Evolutionary conservation across 1,284 basidiomycete genomes (phyloP).

Genomic region (Papiliotrema flavescens): DNA sequence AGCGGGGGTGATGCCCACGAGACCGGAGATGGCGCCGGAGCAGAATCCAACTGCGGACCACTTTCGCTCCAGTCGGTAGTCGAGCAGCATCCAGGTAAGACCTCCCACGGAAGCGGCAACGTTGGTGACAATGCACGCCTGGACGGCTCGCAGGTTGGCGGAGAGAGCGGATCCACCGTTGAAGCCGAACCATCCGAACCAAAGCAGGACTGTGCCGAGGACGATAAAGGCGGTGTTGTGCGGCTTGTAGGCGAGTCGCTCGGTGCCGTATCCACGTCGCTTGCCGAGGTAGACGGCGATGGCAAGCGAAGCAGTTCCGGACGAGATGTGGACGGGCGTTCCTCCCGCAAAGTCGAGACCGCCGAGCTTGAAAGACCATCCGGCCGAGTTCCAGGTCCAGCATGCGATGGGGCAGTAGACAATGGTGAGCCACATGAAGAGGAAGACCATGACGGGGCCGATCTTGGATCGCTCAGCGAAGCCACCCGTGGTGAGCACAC

Average conservation of each 20-base stretch:
- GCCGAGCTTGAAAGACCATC: constrained; percentile 76
- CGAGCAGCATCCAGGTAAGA: constrained; percentile 92
- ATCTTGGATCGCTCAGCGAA: constrained; percentile 86
- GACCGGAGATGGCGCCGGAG: constrained; percentile 85
- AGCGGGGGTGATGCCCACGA: constrained; percentile 81
- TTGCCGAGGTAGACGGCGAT: constrained; percentile 89
- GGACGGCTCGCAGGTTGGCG: constrained; percentile 81
- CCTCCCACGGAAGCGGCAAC: constrained; percentile 79
- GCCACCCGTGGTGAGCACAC: constrained; percentile 76
- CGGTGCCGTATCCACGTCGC: constrained; percentile 86
- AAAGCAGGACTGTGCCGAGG: constrained; percentile 88
- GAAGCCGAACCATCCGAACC: constrained; percentile 98
- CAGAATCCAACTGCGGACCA: constrained; percentile 95
- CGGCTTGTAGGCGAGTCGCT: constrained; percentile 82
- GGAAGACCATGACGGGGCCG: constrained; percentile 81
- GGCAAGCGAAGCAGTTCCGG: constrained; percentile 84
- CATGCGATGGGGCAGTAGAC: constrained; percentile 91
- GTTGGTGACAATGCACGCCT: constrained; percentile 92
- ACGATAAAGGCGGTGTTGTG: constrained; percentile 68
- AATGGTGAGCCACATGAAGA: constrained; percentile 87
- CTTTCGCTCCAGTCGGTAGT: constrained; percentile 88
- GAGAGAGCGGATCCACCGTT: constrained; percentile 67
- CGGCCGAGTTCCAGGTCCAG: constrained; percentile 91
- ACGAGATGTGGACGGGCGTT: constrained; percentile 88
- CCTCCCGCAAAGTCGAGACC: constrained; percentile 94